Evolutionary conservation across 2,329 filamentous ascomycete species (phyloP).

Genomic region (Bipolaris bicolor): DNA sequence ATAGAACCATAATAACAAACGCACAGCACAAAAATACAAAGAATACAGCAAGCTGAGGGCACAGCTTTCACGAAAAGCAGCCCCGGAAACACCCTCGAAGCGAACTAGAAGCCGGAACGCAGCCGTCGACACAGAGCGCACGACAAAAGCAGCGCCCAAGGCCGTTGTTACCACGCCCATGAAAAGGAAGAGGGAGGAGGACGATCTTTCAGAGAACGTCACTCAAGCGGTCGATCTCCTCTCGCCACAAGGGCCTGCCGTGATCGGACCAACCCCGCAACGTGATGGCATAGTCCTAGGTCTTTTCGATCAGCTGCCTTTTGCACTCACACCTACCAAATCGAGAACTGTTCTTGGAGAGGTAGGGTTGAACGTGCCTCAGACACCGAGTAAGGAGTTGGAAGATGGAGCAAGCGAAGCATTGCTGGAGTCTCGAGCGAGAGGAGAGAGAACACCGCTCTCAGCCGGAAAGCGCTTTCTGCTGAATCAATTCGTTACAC

Average conservation of each 20-base stretch:
- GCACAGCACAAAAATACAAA: slow-evolving; percentile 73
- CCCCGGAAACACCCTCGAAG: slow-evolving; percentile 44
- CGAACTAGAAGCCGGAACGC: slow-evolving; percentile 30
- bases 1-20: slow-evolving; percentile 17
- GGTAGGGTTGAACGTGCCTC: slow-evolving; percentile 41
- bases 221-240: slow-evolving; percentile 24
- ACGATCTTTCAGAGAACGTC: slow-evolving; percentile 18
- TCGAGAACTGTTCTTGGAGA: slow-evolving; percentile 37
- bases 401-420: slow-evolving; percentile 34
- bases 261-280: slow-evolving; percentile 79
- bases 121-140: slow-evolving; percentile 29
- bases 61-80: slow-evolving; percentile 33
- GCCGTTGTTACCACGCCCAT: slow-evolving; percentile 32
- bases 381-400: slow-evolving; percentile 49
- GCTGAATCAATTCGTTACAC: slow-evolving; percentile 68
- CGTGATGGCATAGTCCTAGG: slow-evolving; percentile 78
- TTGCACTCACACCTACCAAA: slow-evolving; percentile 52
- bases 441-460: slow-evolving; percentile 54
- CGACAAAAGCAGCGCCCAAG: slow-evolving; percentile 34
- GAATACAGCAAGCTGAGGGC: slow-evolving; percentile 70
- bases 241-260: slow-evolving; percentile 40
- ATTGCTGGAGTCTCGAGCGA: slow-evolving; percentile 37
- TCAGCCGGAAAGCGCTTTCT: slow-evolving; percentile 66
- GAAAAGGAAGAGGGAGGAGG: slow-evolving; percentile 42
- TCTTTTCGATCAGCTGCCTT: slow-evolving; percentile 73